These are phyloP conservation scores for Euphrasia confusa DNA, from an alignment of 257 asterid genomes.

Conservation along the genomic window DNA sequence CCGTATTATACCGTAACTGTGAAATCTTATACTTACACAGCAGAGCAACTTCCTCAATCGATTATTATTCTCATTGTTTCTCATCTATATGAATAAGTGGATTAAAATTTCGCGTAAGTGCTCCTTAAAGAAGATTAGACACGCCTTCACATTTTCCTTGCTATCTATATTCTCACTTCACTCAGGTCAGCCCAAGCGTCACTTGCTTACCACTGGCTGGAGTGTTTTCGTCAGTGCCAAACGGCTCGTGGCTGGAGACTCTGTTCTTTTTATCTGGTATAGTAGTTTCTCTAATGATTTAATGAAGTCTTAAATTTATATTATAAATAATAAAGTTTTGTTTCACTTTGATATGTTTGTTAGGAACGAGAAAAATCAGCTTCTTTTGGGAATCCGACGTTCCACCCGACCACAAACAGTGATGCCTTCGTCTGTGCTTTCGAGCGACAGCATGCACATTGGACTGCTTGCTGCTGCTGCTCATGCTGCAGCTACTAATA, in stretches of 20 bases:
- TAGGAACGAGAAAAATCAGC: conserved; percentile 97
- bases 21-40: not conserved
- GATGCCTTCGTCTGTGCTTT: conserved; percentile 97
- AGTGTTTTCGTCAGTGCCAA: conserved; percentile 63
- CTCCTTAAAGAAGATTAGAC: not conserved
- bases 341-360: conserved; percentile 11
- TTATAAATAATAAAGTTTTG: not conserved
- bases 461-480: conserved; percentile 99
- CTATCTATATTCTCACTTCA: not conserved
- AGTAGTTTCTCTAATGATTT: conserved; percentile 10
- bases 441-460: conserved; percentile 98
- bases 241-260: conserved; percentile 57
- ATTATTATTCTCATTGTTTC: not conserved
- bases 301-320: conserved; percentile 10
- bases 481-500: conserved; percentile 96
- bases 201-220: conserved; percentile 63
- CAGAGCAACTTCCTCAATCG: not conserved
- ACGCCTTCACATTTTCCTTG: not conserved
- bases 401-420: conserved; percentile 91
- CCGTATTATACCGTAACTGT: not conserved
- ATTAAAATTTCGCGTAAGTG: not conserved
- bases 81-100: not conserved
- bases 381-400: conserved; percentile 88
- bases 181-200: conserved; percentile 65
- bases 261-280: conserved; percentile 65